Base-by-base conservation (phyloP, 2,329 filamentous ascomycete species). In the Phyllosticta citrichinensis region DNA sequence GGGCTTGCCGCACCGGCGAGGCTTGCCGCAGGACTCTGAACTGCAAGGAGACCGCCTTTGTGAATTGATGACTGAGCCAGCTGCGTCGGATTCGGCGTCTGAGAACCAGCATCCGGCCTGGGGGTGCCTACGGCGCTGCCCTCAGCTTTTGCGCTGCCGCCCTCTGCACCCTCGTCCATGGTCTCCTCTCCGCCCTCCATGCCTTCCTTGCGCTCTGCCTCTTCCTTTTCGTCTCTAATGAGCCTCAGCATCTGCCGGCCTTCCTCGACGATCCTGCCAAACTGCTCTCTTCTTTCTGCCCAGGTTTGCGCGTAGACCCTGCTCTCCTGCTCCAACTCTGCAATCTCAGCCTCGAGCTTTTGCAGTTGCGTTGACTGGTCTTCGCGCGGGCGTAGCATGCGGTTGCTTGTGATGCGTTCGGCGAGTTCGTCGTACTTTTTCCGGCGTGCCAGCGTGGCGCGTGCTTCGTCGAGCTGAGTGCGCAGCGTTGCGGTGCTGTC, bases 221-320 rank as follows among this genome's bases (percentile, higher is more conserved):
- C 91, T 72, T 96, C 92, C 76, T 96, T 96, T 79, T 97, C 93
- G 69, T 96, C 92, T 63, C 91, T 86, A 69, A 97, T 96, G 72
- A 95, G 81, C 56, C 89, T 82, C 62, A 92, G 80, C 72, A 97
- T 81, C 65, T 89, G 81, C 83, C 89, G 88, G n/a, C 91, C 91
- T 77, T 97, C 93, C 63, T 92, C 89, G 71, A 96, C 89, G 68
- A 97, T 92, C 61, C 85, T 83, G 62, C 87, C 89, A 73, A 97
- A 96, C 74, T 96, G 91, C 67, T 91, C 88, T 64, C 88, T 80
- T 50, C 93, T 82, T 74, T 96, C 91, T 52, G 83, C 80, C 92
- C 92, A 97, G 0, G 90, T 94, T 65, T 81, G 83, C 56, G 85
- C 87, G 71, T 95, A 95, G 47, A 88, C 86, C 69, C 84, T 83